phyloP scores from a whole-genome alignment of 495 filamentous ascomycete genomes.

The Neurospora pannonica region DNA sequence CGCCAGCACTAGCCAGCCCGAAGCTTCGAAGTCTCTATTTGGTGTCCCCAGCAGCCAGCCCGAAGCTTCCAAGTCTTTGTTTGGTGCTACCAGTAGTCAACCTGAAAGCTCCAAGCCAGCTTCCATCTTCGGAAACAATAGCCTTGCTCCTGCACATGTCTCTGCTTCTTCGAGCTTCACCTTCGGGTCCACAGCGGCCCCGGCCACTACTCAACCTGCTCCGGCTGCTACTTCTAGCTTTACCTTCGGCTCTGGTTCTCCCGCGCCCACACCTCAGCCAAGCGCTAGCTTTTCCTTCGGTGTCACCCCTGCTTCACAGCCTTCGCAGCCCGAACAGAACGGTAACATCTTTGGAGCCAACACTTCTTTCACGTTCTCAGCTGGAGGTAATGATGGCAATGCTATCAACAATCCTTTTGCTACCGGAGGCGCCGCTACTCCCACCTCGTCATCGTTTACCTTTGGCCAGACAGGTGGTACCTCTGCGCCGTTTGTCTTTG shows the following conservation, averaged over 20 bases:
- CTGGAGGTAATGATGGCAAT: slow-evolving; percentile 18
- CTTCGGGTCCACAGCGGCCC: slow-evolving; percentile 21
- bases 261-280: slow-evolving; percentile 18
- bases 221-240: slow-evolving; percentile 1
- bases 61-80: slow-evolving; percentile 14
- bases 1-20: neutral
- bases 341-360: slow-evolving; percentile 15
- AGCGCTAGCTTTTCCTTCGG: slow-evolving; percentile 15
- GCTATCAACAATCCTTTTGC: slow-evolving; percentile 36
- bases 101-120: slow-evolving; percentile 8
- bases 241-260: slow-evolving; percentile 19
- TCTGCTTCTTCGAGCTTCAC: slow-evolving; percentile 12
- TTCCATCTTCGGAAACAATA: slow-evolving; percentile 10
- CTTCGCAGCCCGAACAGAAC: neutral
- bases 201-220: slow-evolving; percentile 18
- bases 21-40: slow-evolving; percentile 14
- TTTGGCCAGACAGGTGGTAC: slow-evolving; percentile 24
- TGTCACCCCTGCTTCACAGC: slow-evolving; percentile 4
- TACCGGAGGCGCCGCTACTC: slow-evolving; percentile 17
- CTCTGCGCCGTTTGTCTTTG: slow-evolving; percentile 20
- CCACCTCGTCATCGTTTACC: slow-evolving; percentile 25
- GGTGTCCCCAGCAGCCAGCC: slow-evolving; percentile 6
- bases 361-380: slow-evolving; percentile 31
- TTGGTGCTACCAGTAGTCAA: slow-evolving; percentile 5
- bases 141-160: slow-evolving; percentile 7